Conservation (phyloP, 352 stramenopile genomes). For the Phytopythium kandeliae region DNA sequence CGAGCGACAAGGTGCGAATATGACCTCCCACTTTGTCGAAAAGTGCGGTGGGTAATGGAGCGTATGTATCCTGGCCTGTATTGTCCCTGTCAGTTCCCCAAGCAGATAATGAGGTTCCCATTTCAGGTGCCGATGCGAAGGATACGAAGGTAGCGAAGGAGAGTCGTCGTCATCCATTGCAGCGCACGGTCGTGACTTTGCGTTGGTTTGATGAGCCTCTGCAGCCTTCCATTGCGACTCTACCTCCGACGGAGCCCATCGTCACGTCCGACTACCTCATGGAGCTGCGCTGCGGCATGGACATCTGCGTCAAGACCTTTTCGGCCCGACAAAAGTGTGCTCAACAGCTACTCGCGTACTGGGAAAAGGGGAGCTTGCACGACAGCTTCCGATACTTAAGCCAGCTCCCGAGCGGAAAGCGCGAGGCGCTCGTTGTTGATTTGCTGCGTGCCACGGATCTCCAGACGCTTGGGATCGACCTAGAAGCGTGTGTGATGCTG, state of each 20-base stretch:
- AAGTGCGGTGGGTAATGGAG: no score
- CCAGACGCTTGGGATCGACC: constrained; percentile 50
- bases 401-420: constrained; percentile 60
- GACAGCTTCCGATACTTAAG: constrained; percentile 63
- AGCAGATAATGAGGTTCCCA: neutral
- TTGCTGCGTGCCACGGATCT: constrained; percentile 63
- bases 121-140: neutral
- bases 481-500: constrained; percentile 70
- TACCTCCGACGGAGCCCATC: constrained; percentile 14
- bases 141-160: neutral
- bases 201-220: neutral
- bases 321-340: constrained; percentile 59
- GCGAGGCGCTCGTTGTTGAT: constrained; percentile 69
- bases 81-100: neutral
- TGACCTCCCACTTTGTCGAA: neutral
- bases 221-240: neutral
- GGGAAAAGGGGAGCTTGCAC: constrained; percentile 65
- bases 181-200: neutral
- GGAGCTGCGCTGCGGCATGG: constrained; percentile 81
- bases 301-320: constrained; percentile 76
- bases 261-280: constrained; percentile 70
- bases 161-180: no score
- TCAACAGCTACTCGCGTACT: constrained; percentile 60
- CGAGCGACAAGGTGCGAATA: neutral
- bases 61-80: no score